Base-by-base conservation (phyloP, 768 basidiomycete species). In the Lactarius hatsudake region DNA sequence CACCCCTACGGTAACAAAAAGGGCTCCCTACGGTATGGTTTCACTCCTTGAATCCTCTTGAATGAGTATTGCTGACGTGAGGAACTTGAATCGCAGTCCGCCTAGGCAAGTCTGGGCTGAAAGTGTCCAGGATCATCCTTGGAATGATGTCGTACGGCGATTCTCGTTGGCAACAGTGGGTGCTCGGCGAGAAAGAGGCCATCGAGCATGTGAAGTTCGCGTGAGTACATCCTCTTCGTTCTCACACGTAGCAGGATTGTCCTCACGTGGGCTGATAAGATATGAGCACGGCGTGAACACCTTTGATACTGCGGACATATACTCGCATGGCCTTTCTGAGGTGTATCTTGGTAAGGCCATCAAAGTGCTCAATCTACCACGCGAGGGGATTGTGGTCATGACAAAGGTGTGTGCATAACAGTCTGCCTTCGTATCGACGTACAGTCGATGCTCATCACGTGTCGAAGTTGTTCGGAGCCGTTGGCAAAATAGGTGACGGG, bases 241-340 rank as follows among this genome's bases (percentile, higher is more conserved):
- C 2, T 73, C 55, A 43, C 8, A 13, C 57, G 20, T 67, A 68
- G 17, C 65, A 68, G 3, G 56, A 65, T 34, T 69, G 36, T 69
- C 28, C 71, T 72, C 40, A 62, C 48, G 5, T 23, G n/a, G 5
- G 5, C 8, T 2, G 15, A 20, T 20, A 45, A 76, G 75, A 10
- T 89, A 84, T 61, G 86, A 87, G 15, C 81, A 82, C n/a, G 87
- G 87, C 20, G 84, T 88, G 67, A 82, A 86, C 66, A 81, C 86
- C 0, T 88, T 87, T 65, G 85, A 86, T 72, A 87, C 84, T 2
- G 84, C 84, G 3, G 79, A 85, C 69, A 23, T 66, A 2, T 79
- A 79, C 65, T 71, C 69, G 6, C 70, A 75, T 55, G 78, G 77
- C 10, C 59, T 74, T 7, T 78, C 76, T 9, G 80, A 82, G 68